Percentiles rank a stretch among this genome's conserved stretches.
These are phyloP conservation scores for Trichomonas vaginalis DNA, from an alignment of 208 protist species.

Conservation along the genomic window DNA sequence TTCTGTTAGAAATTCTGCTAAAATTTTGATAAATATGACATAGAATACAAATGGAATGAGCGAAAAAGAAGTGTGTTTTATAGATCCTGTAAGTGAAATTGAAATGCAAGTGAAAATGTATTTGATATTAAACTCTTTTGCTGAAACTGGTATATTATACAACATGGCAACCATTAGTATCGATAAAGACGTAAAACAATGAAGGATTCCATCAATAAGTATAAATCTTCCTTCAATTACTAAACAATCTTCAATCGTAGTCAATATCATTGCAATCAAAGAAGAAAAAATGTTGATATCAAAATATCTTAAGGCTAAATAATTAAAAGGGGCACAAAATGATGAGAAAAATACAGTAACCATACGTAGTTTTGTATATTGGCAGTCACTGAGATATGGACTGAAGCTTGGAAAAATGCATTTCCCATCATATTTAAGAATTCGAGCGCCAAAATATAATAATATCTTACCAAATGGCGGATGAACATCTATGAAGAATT, in stretches of 20 bases:
- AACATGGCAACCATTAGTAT: too few species aligned
- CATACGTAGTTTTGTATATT: neutral
- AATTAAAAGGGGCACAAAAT: neutral
- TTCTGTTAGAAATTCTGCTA: too few species aligned
- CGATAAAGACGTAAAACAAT: neutral
- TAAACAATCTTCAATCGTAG: neutral
- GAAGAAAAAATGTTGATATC: neutral
- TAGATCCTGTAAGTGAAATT: too few species aligned
- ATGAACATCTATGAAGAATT: constrained; percentile 25
- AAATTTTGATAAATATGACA: too few species aligned
- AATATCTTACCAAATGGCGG: constrained; percentile 23
- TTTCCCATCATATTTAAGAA: neutral
- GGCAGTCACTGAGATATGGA: neutral
- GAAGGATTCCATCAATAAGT: neutral
- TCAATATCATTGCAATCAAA: neutral
- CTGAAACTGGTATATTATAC: too few species aligned
- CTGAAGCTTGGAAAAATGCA: neutral
- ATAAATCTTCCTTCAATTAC: neutral
- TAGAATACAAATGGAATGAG: too few species aligned
- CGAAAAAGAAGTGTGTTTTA: too few species aligned
- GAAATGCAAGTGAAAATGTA: too few species aligned
- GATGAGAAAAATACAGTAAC: neutral
- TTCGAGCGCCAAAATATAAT: neutral
- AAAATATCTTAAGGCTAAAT: neutral
- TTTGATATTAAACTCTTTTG: too few species aligned